Base-by-base conservation (phyloP, 2,329 filamentous ascomycete species). In the Boeremia lycopersici region DNA sequence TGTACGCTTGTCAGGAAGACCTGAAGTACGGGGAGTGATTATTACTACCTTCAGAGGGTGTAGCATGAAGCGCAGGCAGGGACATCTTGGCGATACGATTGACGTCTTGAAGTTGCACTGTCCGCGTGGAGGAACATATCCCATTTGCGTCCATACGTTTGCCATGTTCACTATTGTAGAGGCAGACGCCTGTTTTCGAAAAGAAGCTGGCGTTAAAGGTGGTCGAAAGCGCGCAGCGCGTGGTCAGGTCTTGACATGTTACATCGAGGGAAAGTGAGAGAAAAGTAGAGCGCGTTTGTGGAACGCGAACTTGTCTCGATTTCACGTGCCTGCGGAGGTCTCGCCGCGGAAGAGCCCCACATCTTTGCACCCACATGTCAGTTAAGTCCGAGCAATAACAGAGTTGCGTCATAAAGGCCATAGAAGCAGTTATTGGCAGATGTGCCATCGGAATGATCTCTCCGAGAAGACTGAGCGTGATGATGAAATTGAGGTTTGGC, bases 41-140 rank as follows among this genome's bases (percentile, higher is more conserved):
- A 4, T 7, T 2, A 62, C 43, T 64, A 78, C 81, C 72, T 84
- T 83, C 38, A 84, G 73, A 0, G 82, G 82, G 68, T 84, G 82
- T 6, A 83, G 68, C 82, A 84, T 84, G 73, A 84, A 84, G 15
- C 82, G 76, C 36, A 82, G 69, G 64, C 82, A 84, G 4, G 82
- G 74, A 60, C 82, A 84, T 45, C 71, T 77, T 2, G 77, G 65
- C 2, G 74, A 76, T 29, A 83, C 67, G 13, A 82, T 64, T 23
- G 76, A 77, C 2, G 72, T 69, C 59, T 81, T 82, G 72, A 76
- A 76, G 46, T 81, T 81, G 69, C 81, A 84, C 47, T 74, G 74
- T 26, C 81, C 81, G 34, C 78, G 78, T 6, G 81, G 81, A 26
- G 81, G 77, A 10, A 73, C 70, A 58, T 83, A 82, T 63, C 76